Evolutionary conservation across 192 early-diverging fungal genomes (phyloP), one percentile per base, ranked within the genome.

Genomic region (Backusella liffmaniae): DNA sequence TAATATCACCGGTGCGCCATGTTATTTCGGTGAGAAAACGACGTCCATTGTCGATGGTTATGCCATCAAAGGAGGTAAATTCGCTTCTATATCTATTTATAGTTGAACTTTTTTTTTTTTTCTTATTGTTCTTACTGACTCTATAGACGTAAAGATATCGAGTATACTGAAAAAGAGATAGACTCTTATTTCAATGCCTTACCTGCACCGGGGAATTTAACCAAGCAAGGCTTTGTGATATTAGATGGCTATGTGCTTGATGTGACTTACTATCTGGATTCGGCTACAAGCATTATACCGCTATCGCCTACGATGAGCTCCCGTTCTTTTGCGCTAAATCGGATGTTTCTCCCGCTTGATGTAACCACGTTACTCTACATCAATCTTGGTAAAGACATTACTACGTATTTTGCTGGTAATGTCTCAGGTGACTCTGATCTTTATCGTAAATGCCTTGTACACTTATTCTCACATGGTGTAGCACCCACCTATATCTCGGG

Each of bases 21-120:
- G 82, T 16, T 80, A 73, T 66, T 71, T 73, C 62, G 46, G 53
- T 4, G 10, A 30, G 3, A 29, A 56, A 15, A 53, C 72, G 39
- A 36, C 26, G 34, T 30, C 46, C 10, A 36, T 70, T 15, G 41
- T 75, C 3, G 36, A 80, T n/a, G 16, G 37, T 15, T 59, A 68
- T 66, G 76, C 78, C 1, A 26, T 77, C 32, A 73, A 80, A 79
- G 82, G 78, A 77, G 78, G 82, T 83, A 51, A 79, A 62, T 73
- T 37, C 16, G 5, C 13, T 35, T 44, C 4, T n/a, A 21, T 67
- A 67, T 32, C 30, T 2, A 32, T 18, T 18, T 67, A 18, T 32
- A 35, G 30, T n/a, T 44, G 42, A 16, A 7, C 37, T 5, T 21
- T 21, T 9, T 68, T 68, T 39, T n/a, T 29, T 56, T 73, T 62